Evolutionary conservation across 192 early-diverging fungal species (phyloP).

Genomic region (Linnemannia zychae): DNA sequence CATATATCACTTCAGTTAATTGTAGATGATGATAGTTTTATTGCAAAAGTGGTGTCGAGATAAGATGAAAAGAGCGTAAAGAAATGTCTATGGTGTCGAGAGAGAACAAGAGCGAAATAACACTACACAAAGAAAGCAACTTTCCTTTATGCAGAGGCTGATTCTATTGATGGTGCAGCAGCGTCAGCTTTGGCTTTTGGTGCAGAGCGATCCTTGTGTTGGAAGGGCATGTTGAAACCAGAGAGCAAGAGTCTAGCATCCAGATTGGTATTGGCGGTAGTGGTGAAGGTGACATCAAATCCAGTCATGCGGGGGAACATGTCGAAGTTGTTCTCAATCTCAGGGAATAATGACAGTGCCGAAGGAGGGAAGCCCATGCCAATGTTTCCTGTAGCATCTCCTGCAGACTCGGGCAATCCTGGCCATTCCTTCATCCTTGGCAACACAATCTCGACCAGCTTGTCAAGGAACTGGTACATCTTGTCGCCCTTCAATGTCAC

Average conservation of each 20-base stretch:
- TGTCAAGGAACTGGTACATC: slow-evolving; percentile 97
- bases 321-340: slow-evolving; percentile 97
- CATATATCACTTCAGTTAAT: background rate
- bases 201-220: slow-evolving; percentile 45
- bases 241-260: slow-evolving; percentile 87
- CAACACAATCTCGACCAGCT: slow-evolving; percentile 91
- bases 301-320: slow-evolving; percentile 92
- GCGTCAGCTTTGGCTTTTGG: slow-evolving; percentile 22
- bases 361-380: slow-evolving; percentile 86
- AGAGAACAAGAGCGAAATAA: background rate
- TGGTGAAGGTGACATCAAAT: slow-evolving; percentile 87
- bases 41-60: background rate
- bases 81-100: background rate
- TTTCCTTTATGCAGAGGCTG: slow-evolving; percentile 7
- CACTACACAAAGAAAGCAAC: background rate
- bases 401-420: slow-evolving; percentile 78
- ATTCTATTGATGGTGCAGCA: slow-evolving; percentile 35
- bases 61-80: background rate
- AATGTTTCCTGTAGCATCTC: slow-evolving; percentile 88
- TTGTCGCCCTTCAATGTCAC: slow-evolving; percentile 84
- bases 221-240: slow-evolving; percentile 94
- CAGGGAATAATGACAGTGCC: slow-evolving; percentile 93
- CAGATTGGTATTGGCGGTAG: slow-evolving; percentile 82
- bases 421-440: slow-evolving; percentile 94
- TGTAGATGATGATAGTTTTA: background rate